phyloP scores from a whole-genome alignment of 1,139 yeast species.

The Geotrichum klebahnii region DNA sequence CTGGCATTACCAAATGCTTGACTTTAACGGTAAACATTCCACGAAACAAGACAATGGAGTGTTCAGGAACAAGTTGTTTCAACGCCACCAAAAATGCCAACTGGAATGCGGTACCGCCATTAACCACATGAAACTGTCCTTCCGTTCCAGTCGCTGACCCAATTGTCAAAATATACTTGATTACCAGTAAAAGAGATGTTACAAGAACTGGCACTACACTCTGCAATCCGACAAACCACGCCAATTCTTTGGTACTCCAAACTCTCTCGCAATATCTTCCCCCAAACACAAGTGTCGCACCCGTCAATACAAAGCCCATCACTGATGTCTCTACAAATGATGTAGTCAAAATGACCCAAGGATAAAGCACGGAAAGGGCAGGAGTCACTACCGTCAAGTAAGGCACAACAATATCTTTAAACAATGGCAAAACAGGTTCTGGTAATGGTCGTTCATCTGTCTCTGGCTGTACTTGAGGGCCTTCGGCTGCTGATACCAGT shows the following conservation, averaged over 20 bases:
- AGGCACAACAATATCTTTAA: constrained; percentile 52
- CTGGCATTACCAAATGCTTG: constrained; percentile 65
- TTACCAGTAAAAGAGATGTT: constrained; percentile 43
- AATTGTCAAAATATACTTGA: constrained; percentile 37
- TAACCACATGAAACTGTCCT: constrained; percentile 41
- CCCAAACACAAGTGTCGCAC: constrained; percentile 51
- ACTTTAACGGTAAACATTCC: constrained; percentile 61
- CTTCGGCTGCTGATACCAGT: constrained; percentile 22
- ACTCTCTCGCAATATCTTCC: constrained; percentile 50
- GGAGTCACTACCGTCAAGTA: constrained; percentile 65
- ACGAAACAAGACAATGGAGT: constrained; percentile 63
- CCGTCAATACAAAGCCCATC: constrained; percentile 49
- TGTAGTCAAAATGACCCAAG: constrained; percentile 74
- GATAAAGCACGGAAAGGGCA: constrained; percentile 52
- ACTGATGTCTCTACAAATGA: constrained; percentile 66
- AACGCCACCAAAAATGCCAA: constrained; percentile 79
- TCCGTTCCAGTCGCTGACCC: constrained; percentile 26
- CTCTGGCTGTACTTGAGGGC: constrained; percentile 17
- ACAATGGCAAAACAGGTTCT: constrained; percentile 25
- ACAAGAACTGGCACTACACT: constrained; percentile 58
- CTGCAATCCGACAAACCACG: constrained; percentile 54
- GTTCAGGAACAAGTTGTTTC: constrained; percentile 87
- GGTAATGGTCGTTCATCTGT: constrained; percentile 17
- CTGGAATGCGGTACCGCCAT: constrained; percentile 70
- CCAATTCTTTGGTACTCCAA: constrained; percentile 59